A percentile compares a stretch with the other conserved stretches of the same genome.
phyloP scores from a whole-genome alignment of 805 yeast genomes.

The Candida khao-thaluensis region DNA sequence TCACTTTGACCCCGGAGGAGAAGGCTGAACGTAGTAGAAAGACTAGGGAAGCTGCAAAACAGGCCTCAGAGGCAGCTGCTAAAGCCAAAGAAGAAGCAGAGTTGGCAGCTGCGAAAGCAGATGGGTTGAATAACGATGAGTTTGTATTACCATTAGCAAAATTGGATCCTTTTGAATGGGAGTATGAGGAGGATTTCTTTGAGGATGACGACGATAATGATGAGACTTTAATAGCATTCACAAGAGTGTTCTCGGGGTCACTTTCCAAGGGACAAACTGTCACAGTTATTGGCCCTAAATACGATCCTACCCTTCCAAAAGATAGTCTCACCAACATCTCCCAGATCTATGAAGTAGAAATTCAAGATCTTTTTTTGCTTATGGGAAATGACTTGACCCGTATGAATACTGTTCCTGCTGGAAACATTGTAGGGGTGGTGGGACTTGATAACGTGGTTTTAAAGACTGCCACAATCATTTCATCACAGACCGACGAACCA shows the following conservation, averaged over 20 bases:
- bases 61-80: constrained; percentile 56
- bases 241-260: constrained; percentile 87
- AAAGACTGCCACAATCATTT: constrained; percentile 78
- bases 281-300: constrained; percentile 82
- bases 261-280: constrained; percentile 72
- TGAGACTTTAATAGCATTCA: constrained; percentile 82
- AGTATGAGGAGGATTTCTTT: constrained; percentile 47
- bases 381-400: constrained; percentile 92
- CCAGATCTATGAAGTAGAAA: constrained; percentile 56
- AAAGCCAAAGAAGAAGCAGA: constrained; percentile 22
- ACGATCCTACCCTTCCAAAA: constrained; percentile 55
- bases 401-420: constrained; percentile 82
- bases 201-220: constrained; percentile 45
- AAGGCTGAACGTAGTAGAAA: constrained; percentile 58
- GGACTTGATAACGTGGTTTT: constrained; percentile 81
- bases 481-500: constrained; percentile 57
- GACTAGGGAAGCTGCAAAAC: constrained; percentile 66
- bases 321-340: constrained; percentile 39
- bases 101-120: constrained; percentile 11
- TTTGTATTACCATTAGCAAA: constrained; percentile 25
- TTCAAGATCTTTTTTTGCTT: constrained; percentile 70
- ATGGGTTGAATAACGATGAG: constrained; percentile 19
- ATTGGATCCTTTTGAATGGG: constrained; percentile 44
- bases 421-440: constrained; percentile 90
- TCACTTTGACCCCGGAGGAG: constrained; percentile 51